phyloP scores from a whole-genome alignment of 495 filamentous ascomycete species.

The Neurospora sp. region DNA sequence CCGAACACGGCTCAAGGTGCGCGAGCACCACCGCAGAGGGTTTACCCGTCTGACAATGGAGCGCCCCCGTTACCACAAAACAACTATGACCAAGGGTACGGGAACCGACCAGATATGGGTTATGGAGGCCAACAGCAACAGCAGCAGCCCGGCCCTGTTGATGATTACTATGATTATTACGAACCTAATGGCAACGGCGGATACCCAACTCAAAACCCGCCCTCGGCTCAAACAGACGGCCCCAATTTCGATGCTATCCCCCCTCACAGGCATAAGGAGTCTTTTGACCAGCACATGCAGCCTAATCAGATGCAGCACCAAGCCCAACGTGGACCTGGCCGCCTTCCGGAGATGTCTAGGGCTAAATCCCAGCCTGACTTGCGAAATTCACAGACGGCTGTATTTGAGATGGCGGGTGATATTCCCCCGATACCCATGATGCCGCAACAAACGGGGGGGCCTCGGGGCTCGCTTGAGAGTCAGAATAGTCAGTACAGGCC shows the following conservation, averaged over 20 bases:
- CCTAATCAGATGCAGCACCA: slow-evolving; percentile 18
- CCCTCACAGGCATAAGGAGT: slow-evolving; percentile 31
- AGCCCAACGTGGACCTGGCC: slow-evolving; percentile 32
- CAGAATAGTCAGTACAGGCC: slow-evolving; percentile 16
- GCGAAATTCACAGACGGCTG: slow-evolving; percentile 47
- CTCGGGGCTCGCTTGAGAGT: slow-evolving; percentile 2
- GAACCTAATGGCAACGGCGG: slow-evolving; percentile 23
- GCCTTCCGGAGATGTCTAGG: slow-evolving; percentile 37
- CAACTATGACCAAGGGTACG: slow-evolving; percentile 16
- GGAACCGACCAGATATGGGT: slow-evolving; percentile 9
- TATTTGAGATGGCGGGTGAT: slow-evolving; percentile 63
- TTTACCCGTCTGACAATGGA: slow-evolving; percentile 32
- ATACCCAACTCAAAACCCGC: slow-evolving; percentile 20
- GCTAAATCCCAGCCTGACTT: slow-evolving; percentile 62
- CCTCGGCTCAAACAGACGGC: slow-evolving; percentile 43
- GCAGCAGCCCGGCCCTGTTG: slow-evolving; percentile 28
- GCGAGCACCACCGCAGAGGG: slow-evolving; percentile 35
- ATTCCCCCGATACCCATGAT: slow-evolving; percentile 40
- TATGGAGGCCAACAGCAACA: slow-evolving; percentile 19
- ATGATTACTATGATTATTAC: slow-evolving; percentile 51
- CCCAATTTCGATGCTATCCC: slow-evolving; percentile 67
- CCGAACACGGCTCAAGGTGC: slow-evolving; percentile 40
- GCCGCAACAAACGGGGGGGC: not conserved
- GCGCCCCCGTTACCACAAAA: slow-evolving; percentile 23
- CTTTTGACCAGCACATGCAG: slow-evolving; percentile 37